Evolutionary conservation across 106 monocot species (phyloP), one percentile per base, ranked within the genome.

Genomic region (Acorus gramineus): DNA sequence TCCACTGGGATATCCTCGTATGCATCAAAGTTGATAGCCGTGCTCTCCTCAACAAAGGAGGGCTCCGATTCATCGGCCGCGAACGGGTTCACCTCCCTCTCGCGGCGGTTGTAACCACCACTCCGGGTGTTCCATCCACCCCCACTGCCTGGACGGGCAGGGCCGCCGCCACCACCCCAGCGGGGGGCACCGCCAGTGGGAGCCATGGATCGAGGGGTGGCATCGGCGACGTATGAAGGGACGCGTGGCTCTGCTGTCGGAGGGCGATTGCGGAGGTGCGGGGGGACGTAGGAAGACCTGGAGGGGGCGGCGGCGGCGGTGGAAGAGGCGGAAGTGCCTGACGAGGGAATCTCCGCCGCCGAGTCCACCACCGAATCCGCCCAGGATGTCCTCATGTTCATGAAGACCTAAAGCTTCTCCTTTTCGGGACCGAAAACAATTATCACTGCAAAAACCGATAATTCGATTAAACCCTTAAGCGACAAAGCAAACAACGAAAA

Each of bases 1-100:
- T 98, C 96, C 2, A 98, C 91, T 2, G 91, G 85, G 53, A 98
- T 98, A 61, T 98, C 96, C 56, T 98, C 96, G 47, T 98, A 98
- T 3, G 96, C 96, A 54, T 88, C 88, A 53, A 98, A 91, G 52
- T 98, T 85, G 55, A 96, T 88, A 0, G 80, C 96, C 0, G 74
- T 77, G 60, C 75, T 89, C 78, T 93, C 93, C 52, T 78, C 85
- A 6, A 5, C 44, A 49, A 74, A 4, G 50, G 47, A 42, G 65
- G 7, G 52, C 50, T n/a, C 14, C n/a, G 47, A 64, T 49, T 47
- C 7, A 10, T 67, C 73, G 7, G 80, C 72, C 0, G 61, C 80
- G 50, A 83, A 87, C 7, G 83, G 83, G 59, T 87, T 74, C 44
- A 60, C 69, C 58, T 86, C 86, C 10, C 80, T 79, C 14, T 76